A percentile compares a stretch with the other conserved stretches of the same genome.
phyloP scores from a whole-genome alignment of 768 basidiomycete species.

The Rhizopogon sp. region DNA sequence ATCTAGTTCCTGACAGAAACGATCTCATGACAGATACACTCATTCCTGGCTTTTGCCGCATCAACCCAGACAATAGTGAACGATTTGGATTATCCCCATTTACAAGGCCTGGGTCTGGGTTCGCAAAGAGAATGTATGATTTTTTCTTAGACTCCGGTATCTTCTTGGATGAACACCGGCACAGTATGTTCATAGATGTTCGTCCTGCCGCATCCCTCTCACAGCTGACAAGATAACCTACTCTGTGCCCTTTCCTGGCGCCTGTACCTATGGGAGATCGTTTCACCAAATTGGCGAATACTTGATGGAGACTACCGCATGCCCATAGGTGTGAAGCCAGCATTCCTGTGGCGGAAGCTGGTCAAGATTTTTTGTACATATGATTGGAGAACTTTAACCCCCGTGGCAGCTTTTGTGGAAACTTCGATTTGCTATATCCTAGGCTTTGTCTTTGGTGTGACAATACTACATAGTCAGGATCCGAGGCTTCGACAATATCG shows the following conservation, averaged over 20 bases:
- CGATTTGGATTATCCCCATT: not conserved
- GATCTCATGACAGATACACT: not conserved
- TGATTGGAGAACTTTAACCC: not conserved
- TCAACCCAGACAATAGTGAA: not conserved
- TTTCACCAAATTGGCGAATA: not conserved
- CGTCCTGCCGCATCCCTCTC: too few relatives aligned
- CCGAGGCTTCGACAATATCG: not conserved
- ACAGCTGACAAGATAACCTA: not conserved
- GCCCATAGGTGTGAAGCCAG: not conserved
- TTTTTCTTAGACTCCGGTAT: not conserved
- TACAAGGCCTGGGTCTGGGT: not conserved
- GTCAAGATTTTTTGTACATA: not conserved
- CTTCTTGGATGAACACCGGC: not conserved
- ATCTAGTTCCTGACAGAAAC: not conserved
- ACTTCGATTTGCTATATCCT: not conserved
- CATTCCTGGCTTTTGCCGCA: not conserved
- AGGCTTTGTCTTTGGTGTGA: not conserved
- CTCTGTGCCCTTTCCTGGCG: not conserved
- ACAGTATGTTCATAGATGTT: not conserved
- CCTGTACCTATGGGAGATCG: not conserved
- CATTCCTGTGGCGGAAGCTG: not conserved
- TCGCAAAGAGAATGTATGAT: not conserved
- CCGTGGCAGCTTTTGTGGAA: not conserved
- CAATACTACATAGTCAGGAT: not conserved
- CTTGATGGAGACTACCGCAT: not conserved